Conservation (phyloP, 1,284 basidiomycete genomes). For the Cryptococcus wingfieldii region DNA sequence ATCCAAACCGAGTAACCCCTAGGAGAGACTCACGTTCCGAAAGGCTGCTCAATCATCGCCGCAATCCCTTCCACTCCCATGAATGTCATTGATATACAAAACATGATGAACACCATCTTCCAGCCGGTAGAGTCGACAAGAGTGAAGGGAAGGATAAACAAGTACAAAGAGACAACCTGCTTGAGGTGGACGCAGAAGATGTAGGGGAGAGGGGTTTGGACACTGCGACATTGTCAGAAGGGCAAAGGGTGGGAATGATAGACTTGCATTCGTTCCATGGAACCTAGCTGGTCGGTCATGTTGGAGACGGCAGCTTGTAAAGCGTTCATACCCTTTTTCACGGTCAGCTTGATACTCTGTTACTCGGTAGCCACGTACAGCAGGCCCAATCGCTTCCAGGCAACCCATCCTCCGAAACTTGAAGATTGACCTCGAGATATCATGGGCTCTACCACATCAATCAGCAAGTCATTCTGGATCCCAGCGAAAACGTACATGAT, state of each 20-base stretch:
- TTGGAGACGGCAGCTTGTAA: slow-evolving; percentile 62
- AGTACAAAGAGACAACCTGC: slow-evolving; percentile 83
- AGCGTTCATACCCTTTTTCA: slow-evolving; percentile 61
- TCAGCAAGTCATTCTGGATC: neutral
- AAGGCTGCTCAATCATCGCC: slow-evolving; percentile 84
- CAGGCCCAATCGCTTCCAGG: slow-evolving; percentile 77
- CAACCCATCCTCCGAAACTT: slow-evolving; percentile 70
- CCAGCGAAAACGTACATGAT: slow-evolving; percentile 27
- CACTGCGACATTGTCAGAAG: neutral
- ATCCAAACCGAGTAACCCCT: slow-evolving; percentile 52
- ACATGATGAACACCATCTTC: slow-evolving; percentile 69
- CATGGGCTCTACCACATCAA: slow-evolving; percentile 66
- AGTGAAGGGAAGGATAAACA: slow-evolving; percentile 79
- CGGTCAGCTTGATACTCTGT: neutral
- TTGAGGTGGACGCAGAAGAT: slow-evolving; percentile 74
- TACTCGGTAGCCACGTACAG: slow-evolving; percentile 53
- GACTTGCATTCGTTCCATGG: slow-evolving; percentile 68
- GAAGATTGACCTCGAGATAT: slow-evolving; percentile 65
- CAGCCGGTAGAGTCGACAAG: slow-evolving; percentile 62
- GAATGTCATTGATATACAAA: slow-evolving; percentile 66
- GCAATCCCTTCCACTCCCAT: slow-evolving; percentile 93
- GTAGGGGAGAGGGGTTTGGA: slow-evolving; percentile 44
- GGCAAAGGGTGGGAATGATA: neutral
- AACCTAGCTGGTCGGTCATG: slow-evolving; percentile 76
- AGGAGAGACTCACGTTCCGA: slow-evolving; percentile 33